phyloP scores from a whole-genome alignment of 805 yeast genomes.

The Phaffomyces thermotolerans region DNA sequence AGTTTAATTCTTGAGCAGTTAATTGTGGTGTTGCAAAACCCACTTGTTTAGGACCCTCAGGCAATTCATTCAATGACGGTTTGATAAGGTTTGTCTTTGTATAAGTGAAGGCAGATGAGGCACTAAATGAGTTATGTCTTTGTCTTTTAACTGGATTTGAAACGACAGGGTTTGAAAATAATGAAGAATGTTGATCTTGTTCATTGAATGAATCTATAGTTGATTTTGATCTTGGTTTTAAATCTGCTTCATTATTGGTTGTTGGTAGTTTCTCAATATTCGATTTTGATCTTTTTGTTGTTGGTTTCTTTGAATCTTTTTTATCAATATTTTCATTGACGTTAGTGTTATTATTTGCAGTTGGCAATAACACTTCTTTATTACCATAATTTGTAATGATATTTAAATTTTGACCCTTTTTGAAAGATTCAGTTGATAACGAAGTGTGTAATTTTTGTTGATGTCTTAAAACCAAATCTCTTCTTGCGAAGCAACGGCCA shows the following conservation, averaged over 20 bases:
- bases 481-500: slow-evolving; percentile 90
- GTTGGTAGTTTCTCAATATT: background rate
- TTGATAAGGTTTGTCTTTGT: slow-evolving; percentile 11
- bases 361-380: slow-evolving; percentile 32
- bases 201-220: slow-evolving; percentile 1
- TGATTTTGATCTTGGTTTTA: slow-evolving; percentile 2
- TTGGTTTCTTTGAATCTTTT: background rate
- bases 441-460: slow-evolving; percentile 83
- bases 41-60: slow-evolving; percentile 59
- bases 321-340: background rate
- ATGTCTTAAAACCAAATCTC: slow-evolving; percentile 84
- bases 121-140: slow-evolving; percentile 39
- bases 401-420: slow-evolving; percentile 26
- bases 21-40: slow-evolving; percentile 80
- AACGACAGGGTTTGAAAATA: background rate
- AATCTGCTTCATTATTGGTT: background rate
- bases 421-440: slow-evolving; percentile 29
- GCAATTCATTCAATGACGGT: slow-evolving; percentile 11
- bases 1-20: slow-evolving; percentile 37
- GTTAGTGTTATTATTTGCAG: slow-evolving; percentile 8
- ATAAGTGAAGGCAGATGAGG: slow-evolving; percentile 33
- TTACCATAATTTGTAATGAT: slow-evolving; percentile 33
- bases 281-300: background rate
- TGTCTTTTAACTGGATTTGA: slow-evolving; percentile 19
- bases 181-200: background rate